Evolutionary conservation across 495 filamentous ascomycete genomes (phyloP), one percentile per base, ranked within the genome.

Genomic region (Gamarada debralockiae): DNA sequence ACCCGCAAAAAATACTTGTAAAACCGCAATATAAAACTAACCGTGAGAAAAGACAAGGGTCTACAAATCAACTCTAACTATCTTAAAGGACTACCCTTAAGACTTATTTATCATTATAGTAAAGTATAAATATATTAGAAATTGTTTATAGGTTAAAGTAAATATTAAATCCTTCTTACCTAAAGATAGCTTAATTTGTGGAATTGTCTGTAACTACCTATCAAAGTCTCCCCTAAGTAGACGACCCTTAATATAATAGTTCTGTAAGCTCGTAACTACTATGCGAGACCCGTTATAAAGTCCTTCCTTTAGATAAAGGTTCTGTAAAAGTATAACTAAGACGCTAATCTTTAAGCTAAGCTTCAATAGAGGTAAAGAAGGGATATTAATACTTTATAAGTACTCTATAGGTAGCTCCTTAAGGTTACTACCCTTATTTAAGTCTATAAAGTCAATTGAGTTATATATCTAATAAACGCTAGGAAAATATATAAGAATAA

Each of bases 261-360:
- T 42, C 18, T 33, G 13, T 2, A 52, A 18, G 13, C 14, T 44
- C 10, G 22, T 42, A 31, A 52, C 34, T 7, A 42, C n/a, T 52
- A 52, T 42, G 14, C 38, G 38, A 17, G 23, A 42, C 24, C 49
- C 25, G 25, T 52, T 52, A 52, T 33, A 52, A 21, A 52, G 18
- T 7, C 37, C 47, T 17, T 50, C 33, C 23, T 25, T 15, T 12
- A 17, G 13, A 20, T 33, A 51, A 27, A 49, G 46, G 31, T 49
- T 47, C 24, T 22, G 24, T 47, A 47, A 31, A 17, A 47, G 23
- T n/a, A 47, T 29, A 3, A 47, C 15, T 6, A 27, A 27, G 3
- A 21, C 31, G 12, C 31, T 24, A n/a, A 49, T 29, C 17, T 51
- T 51, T 12, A 51, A 27, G 2, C n/a, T 15, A 3, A 51, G 22